These are phyloP conservation scores for Juncus inflexus DNA, from an alignment of 176 grass and related monocot species.

Conservation along the genomic window DNA sequence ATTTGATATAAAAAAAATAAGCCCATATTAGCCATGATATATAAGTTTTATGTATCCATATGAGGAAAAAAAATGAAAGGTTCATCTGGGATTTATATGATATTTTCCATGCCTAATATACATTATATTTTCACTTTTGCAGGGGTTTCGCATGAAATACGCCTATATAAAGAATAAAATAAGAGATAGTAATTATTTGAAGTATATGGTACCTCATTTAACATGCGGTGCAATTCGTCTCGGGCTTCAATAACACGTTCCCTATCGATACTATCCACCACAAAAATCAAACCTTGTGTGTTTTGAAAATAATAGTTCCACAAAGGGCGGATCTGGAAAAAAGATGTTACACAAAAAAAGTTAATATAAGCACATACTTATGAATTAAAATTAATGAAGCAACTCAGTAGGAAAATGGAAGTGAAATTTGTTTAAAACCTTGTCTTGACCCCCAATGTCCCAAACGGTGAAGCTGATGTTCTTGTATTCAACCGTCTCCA, in stretches of 20 bases:
- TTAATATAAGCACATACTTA: background rate
- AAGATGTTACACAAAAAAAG: background rate
- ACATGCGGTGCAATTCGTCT: slow-evolving; percentile 25
- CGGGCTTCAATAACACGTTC: slow-evolving; percentile 26
- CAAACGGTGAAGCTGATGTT: slow-evolving; percentile 35
- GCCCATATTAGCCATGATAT: too few species aligned
- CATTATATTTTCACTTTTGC: too few species aligned
- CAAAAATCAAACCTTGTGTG: slow-evolving; percentile 26
- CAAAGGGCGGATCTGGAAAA: slow-evolving; percentile 21
- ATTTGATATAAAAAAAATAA: too few species aligned
- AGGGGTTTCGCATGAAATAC: too few species aligned
- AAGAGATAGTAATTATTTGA: too few species aligned
- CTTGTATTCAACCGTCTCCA: slow-evolving; percentile 35
- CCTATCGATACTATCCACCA: slow-evolving; percentile 24
- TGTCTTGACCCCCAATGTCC: slow-evolving; percentile 34
- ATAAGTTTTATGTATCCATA: too few species aligned
- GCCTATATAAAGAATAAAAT: too few species aligned
- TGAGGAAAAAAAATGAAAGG: too few species aligned
- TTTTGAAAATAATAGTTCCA: slow-evolving; percentile 30
- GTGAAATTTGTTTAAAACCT: slow-evolving; percentile 8
- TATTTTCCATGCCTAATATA: too few species aligned
- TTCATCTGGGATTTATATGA: too few species aligned
- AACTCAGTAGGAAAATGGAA: too few species aligned
- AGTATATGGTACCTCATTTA: slow-evolving; percentile 16
- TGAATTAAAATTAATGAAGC: too few species aligned